These are phyloP conservation scores for Trichoderma arundinaceum DNA, from an alignment of 2,329 filamentous ascomycete genomes.

Conservation along the genomic window DNA sequence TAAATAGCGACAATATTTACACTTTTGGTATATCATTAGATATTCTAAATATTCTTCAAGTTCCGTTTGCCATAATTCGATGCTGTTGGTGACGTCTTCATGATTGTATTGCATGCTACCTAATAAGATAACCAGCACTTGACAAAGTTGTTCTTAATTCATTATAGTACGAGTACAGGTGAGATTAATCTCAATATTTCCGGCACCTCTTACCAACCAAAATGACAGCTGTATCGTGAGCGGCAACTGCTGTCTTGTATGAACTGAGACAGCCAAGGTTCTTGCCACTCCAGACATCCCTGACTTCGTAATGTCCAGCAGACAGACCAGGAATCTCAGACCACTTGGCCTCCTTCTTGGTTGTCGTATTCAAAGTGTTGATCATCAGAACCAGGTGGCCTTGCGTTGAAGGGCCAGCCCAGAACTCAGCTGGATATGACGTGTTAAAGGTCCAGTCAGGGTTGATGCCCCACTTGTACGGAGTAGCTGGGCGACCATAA, in stretches of 20 bases:
- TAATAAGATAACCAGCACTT: background rate
- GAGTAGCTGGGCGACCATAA: conserved; percentile 50
- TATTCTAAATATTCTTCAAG: no score
- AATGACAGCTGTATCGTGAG: conserved; percentile 46
- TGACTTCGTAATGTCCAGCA: conserved; percentile 46
- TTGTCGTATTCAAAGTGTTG: conserved; percentile 48
- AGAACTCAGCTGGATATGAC: conserved; percentile 56
- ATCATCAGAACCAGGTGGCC: conserved; percentile 56
- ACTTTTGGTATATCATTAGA: no score
- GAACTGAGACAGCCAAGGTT: conserved; percentile 46
- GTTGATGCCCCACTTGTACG: conserved; percentile 57
- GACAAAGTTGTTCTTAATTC: background rate
- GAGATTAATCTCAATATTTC: background rate
- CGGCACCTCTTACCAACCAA: conserved; percentile 31
- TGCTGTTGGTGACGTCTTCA: background rate
- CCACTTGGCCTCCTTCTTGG: conserved; percentile 48
- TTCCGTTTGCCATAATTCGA: no score
- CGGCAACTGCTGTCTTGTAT: conserved; percentile 40
- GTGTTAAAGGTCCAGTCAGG: conserved; percentile 56
- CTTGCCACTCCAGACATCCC: conserved; percentile 54
- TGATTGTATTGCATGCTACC: background rate
- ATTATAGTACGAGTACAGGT: background rate
- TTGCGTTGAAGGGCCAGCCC: conserved; percentile 50
- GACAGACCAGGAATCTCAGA: conserved; percentile 51
- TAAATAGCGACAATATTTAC: no score